Percentiles rank a stretch among this genome's conserved stretches.
phyloP scores from a whole-genome alignment of 148 eudicot genomes.

The Dianthus caryophyllus region DNA sequence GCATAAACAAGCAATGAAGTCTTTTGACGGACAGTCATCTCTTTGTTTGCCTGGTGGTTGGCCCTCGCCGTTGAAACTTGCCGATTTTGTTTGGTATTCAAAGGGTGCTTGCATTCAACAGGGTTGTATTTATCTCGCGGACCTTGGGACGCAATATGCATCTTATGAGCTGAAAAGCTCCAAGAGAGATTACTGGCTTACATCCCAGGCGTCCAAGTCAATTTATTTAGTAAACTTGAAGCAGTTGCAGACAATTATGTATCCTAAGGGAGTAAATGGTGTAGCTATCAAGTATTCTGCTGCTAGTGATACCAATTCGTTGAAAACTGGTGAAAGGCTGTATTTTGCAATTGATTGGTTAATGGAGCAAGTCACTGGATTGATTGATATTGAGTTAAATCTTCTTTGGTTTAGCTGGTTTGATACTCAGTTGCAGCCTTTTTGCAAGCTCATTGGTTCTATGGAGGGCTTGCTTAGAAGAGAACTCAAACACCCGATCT shows the following conservation, averaged over 20 bases:
- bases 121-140: conserved; percentile 64
- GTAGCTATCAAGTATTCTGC: conserved; percentile 16
- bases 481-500: conserved; percentile 71
- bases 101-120: conserved; percentile 59
- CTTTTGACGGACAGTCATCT: conserved; percentile 23
- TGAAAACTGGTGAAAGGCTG: conserved; percentile 38
- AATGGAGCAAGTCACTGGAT: conserved; percentile 68
- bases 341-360: conserved; percentile 82
- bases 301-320: conserved; percentile 27
- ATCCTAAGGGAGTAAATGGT: conserved; percentile 33
- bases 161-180: conserved; percentile 25
- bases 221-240: conserved; percentile 43
- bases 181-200: conserved; percentile 19
- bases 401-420: conserved; percentile 71
- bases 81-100: conserved; percentile 58
- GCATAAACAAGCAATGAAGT: conserved; percentile 6
- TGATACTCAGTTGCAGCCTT: conserved; percentile 50
- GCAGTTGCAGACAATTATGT: conserved; percentile 40
- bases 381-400: conserved; percentile 47
- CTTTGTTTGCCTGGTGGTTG: conserved; percentile 83
- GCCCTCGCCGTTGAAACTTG: conserved; percentile 61
- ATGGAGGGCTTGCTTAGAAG: conserved; percentile 37
- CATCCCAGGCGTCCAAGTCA: conserved; percentile 23
- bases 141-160: conserved; percentile 53
- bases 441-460: conserved; percentile 46